These are phyloP conservation scores for Prillingera fragicola DNA, from an alignment of 1,284 basidiomycete genomes.

Conservation along the genomic window DNA sequence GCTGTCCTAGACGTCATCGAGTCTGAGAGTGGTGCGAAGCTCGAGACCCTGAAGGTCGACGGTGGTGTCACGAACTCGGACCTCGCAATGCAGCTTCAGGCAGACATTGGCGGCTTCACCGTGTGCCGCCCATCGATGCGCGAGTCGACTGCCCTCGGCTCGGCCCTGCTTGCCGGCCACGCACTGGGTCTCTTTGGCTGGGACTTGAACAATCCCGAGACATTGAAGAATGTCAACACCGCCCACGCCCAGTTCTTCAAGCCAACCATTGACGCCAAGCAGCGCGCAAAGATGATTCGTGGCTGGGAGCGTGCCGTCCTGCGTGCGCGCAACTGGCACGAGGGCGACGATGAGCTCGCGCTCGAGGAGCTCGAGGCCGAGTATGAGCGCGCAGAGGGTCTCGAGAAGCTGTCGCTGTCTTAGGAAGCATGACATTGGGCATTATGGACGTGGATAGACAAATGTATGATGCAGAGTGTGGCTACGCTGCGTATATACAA, in stretches of 20 bases:
- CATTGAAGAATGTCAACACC: constrained; percentile 82
- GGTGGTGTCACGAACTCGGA: constrained; percentile 81
- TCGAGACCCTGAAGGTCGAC: constrained; percentile 84
- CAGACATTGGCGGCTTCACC: constrained; percentile 85
- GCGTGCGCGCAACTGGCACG: constrained; percentile 66
- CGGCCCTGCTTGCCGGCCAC: constrained; percentile 87
- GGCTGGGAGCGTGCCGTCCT: constrained; percentile 82
- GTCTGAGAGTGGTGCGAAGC: constrained; percentile 50
- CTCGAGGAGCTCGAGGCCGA: constrained; percentile 18
- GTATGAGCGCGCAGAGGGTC: constrained; percentile 15
- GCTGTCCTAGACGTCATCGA: constrained; percentile 84
- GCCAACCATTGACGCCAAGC: constrained; percentile 56
- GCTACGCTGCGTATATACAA: too few relatives aligned
- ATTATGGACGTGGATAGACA: too few relatives aligned
- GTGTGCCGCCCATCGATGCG: constrained; percentile 93
- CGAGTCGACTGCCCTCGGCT: constrained; percentile 95
- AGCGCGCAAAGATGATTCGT: constrained; percentile 60
- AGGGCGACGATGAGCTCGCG: constrained; percentile 12
- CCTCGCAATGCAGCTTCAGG: constrained; percentile 82
- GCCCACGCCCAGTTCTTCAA: constrained; percentile 69
- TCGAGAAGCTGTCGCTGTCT: constrained; percentile 10
- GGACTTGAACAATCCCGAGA: constrained; percentile 80
- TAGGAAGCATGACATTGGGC: too few relatives aligned
- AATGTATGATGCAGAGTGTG: background rate
- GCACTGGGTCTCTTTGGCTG: constrained; percentile 89